Conservation (phyloP, 257 asterid species). For the Ajuga chamaepitys region DNA sequence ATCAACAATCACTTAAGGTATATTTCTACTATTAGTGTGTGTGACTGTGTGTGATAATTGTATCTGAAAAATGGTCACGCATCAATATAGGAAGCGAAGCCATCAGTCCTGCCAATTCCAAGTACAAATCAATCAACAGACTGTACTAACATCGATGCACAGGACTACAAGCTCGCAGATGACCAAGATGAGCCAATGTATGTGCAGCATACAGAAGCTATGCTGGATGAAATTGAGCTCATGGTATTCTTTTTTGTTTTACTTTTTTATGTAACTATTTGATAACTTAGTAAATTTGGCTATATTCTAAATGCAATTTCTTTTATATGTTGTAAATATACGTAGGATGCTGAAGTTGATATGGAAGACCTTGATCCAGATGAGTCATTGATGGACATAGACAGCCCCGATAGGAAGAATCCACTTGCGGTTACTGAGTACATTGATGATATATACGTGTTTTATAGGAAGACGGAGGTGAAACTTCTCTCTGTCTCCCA, state of each 20-base stretch:
- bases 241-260: conserved; percentile 42
- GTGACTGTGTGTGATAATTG: background rate
- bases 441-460: conserved; percentile 47
- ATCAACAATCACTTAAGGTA: conserved; percentile 33
- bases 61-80: background rate
- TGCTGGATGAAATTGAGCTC: conserved; percentile 64
- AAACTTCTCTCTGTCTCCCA: background rate
- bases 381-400: conserved; percentile 46
- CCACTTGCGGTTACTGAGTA: conserved; percentile 65
- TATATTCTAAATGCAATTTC: too few species aligned
- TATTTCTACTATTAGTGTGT: background rate
- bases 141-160: conserved; percentile 33
- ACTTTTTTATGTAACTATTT: background rate
- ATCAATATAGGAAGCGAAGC: conserved; percentile 25
- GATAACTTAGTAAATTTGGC: background rate
- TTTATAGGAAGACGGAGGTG: conserved; percentile 65
- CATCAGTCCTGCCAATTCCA: conserved; percentile 16
- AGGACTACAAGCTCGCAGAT: conserved; percentile 19
- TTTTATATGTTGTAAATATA: background rate
- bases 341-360: conserved; percentile 38
- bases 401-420: conserved; percentile 41
- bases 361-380: conserved; percentile 47
- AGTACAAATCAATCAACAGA: conserved; percentile 22
- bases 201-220: conserved; percentile 66
- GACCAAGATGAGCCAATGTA: conserved; percentile 50